Evolutionary conservation across 1,284 basidiomycete genomes (phyloP).

Genomic region (Taiwanofungus camphoratus): DNA sequence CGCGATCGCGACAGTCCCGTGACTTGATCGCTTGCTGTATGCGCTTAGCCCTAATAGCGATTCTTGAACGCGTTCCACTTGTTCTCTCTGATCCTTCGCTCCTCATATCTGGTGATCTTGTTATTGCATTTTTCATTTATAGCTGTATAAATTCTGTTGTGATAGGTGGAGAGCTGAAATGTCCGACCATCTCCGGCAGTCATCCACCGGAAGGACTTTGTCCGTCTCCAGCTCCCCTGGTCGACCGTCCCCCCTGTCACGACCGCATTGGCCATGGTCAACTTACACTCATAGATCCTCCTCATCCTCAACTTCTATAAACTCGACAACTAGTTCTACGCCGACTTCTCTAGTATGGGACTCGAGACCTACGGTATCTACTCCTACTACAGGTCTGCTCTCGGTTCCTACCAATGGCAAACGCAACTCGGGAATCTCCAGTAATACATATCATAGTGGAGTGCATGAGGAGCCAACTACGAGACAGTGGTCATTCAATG

Average conservation of each 20-base stretch:
- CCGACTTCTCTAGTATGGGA: slow-evolving; percentile 25
- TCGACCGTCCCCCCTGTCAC: slow-evolving; percentile 38
- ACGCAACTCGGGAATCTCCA: slow-evolving; percentile 13
- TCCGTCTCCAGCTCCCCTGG: slow-evolving; percentile 36
- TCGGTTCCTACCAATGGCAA: slow-evolving; percentile 15
- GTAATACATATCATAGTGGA: slow-evolving; percentile 13
- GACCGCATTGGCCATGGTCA: slow-evolving; percentile 58
- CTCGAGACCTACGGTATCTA: slow-evolving; percentile 22
- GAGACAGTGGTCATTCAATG: slow-evolving; percentile 60
- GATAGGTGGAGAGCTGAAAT: no score
- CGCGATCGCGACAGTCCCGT: no score
- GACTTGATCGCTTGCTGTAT: no score
- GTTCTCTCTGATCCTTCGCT: no score
- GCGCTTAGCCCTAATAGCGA: no score
- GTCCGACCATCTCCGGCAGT: slow-evolving; percentile 8
- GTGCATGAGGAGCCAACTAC: slow-evolving; percentile 37
- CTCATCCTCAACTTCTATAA: slow-evolving; percentile 27
- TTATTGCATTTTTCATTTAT: no score
- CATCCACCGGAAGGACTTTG: background rate
- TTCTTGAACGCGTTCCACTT: no score
- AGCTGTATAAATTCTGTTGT: no score
- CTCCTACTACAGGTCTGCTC: slow-evolving; percentile 21
- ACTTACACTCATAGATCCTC: slow-evolving; percentile 33
- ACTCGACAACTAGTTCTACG: slow-evolving; percentile 22
- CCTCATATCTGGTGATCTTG: no score